These are phyloP conservation scores for Sparassis latifolia DNA, from an alignment of 1,284 basidiomycete species.

Conservation along the genomic window DNA sequence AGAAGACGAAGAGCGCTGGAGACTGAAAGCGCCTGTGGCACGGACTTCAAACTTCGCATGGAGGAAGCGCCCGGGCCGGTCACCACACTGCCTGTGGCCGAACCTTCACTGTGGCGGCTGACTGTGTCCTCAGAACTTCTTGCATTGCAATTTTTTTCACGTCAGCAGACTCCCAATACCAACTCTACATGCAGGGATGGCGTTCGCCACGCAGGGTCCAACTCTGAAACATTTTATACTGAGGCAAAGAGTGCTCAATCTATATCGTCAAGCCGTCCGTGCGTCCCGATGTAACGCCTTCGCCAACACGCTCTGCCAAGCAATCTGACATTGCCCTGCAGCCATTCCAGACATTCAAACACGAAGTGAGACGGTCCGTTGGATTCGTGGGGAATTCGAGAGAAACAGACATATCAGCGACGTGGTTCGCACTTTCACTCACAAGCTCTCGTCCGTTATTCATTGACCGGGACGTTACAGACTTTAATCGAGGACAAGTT, in stretches of 20 bases:
- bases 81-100: too few relatives aligned
- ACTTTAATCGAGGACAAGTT: constrained; percentile 30
- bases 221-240: constrained; percentile 72
- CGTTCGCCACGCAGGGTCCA: constrained; percentile 15
- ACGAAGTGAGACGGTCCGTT: constrained; percentile 58
- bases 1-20: not conserved
- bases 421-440: constrained; percentile 34
- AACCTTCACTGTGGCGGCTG: too few relatives aligned
- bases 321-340: constrained; percentile 20
- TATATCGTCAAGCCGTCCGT: constrained; percentile 63
- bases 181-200: not conserved
- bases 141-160: too few relatives aligned
- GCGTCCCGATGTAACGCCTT: constrained; percentile 50
- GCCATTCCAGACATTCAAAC: constrained; percentile 55
- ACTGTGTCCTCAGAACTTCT: too few relatives aligned
- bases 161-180: too few relatives aligned
- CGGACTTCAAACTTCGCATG: constrained; percentile 5
- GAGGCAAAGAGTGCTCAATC: constrained; percentile 46
- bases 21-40: not conserved
- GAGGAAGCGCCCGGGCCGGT: too few relatives aligned
- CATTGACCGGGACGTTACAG: constrained; percentile 11
- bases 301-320: too few relatives aligned
- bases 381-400: constrained; percentile 71
- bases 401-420: constrained; percentile 51
- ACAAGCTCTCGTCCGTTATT: not conserved